phyloP scores from a whole-genome alignment of 768 basidiomycete genomes.

The Suillus alpinus region DNA sequence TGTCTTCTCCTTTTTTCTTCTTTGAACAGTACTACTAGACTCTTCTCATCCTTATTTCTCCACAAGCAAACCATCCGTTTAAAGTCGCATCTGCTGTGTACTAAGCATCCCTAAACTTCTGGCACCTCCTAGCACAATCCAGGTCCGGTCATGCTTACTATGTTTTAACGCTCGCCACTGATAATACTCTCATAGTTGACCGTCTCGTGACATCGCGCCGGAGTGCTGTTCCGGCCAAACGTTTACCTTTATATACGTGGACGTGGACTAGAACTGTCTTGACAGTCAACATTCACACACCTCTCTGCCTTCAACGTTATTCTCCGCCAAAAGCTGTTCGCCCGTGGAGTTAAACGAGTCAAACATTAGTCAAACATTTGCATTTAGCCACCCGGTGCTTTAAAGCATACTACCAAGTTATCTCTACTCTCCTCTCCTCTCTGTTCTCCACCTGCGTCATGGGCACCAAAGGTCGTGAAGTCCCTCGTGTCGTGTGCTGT shows the following conservation, averaged over 20 bases:
- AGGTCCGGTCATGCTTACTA: neutral
- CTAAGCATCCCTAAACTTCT: neutral
- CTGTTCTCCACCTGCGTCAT: conserved; percentile 23
- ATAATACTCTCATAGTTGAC: neutral
- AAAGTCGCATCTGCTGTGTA: neutral
- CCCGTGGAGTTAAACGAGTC: neutral
- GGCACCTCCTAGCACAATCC: neutral
- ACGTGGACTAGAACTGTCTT: conserved; percentile 1
- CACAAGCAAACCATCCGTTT: neutral
- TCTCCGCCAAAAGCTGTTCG: neutral
- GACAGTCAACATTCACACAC: conserved; percentile 5
- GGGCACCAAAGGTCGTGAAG: conserved; percentile 71
- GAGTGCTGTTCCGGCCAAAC: neutral
- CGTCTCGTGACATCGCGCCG: neutral
- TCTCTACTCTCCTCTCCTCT: neutral
- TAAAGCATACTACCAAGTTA: neutral
- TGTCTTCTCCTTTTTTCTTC: neutral
- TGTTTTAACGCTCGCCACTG: neutral
- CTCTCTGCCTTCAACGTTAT: neutral
- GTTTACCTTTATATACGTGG: conserved; percentile 4
- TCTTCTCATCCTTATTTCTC: neutral
- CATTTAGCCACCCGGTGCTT: neutral
- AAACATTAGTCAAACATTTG: neutral
- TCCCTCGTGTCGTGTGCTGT: conserved; percentile 86
- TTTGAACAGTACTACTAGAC: neutral